Evolutionary conservation across 2,329 filamentous ascomycete genomes (phyloP).

Genomic region (Herpotrichia juniperi): DNA sequence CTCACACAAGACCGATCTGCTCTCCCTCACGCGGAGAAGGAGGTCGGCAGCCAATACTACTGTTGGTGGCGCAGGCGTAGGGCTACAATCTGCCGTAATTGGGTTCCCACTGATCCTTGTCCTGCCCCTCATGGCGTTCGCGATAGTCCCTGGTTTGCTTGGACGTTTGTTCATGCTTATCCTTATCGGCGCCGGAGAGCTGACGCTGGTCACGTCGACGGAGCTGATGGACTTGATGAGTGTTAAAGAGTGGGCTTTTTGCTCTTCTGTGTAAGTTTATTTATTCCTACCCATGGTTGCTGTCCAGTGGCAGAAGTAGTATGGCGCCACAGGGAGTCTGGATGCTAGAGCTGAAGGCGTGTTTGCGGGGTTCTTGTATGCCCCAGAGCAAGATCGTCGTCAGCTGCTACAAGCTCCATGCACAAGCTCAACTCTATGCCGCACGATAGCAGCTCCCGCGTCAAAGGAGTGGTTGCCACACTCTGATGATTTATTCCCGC

Average conservation of each 20-base stretch:
- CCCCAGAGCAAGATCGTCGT: not conserved
- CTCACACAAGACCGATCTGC: slow-evolving; percentile 60
- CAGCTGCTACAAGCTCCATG: too few relatives aligned
- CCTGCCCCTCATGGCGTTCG: slow-evolving; percentile 50
- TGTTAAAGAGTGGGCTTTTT: slow-evolving; percentile 47
- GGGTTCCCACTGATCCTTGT: slow-evolving; percentile 47
- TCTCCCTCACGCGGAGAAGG: slow-evolving; percentile 45
- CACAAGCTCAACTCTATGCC: not conserved
- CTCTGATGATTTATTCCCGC: slow-evolving; percentile 3
- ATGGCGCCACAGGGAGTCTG: not conserved
- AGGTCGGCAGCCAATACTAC: slow-evolving; percentile 15
- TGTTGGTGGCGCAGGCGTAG: slow-evolving; percentile 16
- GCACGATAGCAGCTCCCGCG: too few relatives aligned
- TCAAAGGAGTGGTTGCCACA: not conserved
- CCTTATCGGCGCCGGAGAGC: slow-evolving; percentile 44
- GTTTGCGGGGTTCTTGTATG: slow-evolving; percentile 13
- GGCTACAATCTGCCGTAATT: slow-evolving; percentile 27
- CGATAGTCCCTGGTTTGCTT: slow-evolving; percentile 49
- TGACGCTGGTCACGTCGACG: slow-evolving; percentile 42
- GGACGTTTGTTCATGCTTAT: slow-evolving; percentile 48
- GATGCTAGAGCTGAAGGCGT: slow-evolving; percentile 8
- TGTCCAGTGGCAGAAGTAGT: not conserved
- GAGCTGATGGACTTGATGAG: slow-evolving; percentile 43
- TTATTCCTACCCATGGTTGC: slow-evolving; percentile 13
- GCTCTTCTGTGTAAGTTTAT: slow-evolving; percentile 47